phyloP scores from a whole-genome alignment of 2,329 filamentous ascomycete species.

The Claviceps sp. region DNA sequence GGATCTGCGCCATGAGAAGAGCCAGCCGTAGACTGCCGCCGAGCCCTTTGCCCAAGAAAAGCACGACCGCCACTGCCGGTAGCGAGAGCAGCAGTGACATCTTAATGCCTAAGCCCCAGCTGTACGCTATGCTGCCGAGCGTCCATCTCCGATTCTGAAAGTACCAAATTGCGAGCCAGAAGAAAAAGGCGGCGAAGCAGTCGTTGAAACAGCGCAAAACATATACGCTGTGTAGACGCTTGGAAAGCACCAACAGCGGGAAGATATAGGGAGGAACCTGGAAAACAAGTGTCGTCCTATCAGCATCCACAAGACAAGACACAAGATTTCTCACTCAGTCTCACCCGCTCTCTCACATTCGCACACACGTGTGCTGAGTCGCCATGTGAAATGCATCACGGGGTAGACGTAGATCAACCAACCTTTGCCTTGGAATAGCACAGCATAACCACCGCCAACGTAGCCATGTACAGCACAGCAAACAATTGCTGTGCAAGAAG shows the following conservation, averaged over 20 bases:
- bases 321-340: neutral
- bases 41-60: constrained; percentile 62
- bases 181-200: constrained; percentile 69
- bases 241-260: constrained; percentile 74
- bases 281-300: neutral
- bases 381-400: too few species aligned
- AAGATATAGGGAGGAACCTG: constrained; percentile 78
- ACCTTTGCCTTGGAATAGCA: constrained; percentile 69
- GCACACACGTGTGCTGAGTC: neutral
- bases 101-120: constrained; percentile 76
- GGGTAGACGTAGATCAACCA: constrained; percentile 5
- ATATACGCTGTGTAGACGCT: constrained; percentile 87
- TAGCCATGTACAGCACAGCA: constrained; percentile 61
- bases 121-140: constrained; percentile 58
- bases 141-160: constrained; percentile 67
- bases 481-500: constrained; percentile 74
- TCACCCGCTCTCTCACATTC: too few species aligned
- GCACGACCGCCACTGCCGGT: constrained; percentile 64
- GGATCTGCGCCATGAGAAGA: constrained; percentile 61
- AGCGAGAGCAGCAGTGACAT: constrained; percentile 80
- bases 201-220: constrained; percentile 92
- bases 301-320: neutral
- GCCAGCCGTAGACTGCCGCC: constrained; percentile 52
- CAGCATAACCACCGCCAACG: constrained; percentile 62
- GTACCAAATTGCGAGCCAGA: constrained; percentile 69